Base-by-base conservation (phyloP, 148 eudicot genomes). In the Polygonum maritimum region DNA sequence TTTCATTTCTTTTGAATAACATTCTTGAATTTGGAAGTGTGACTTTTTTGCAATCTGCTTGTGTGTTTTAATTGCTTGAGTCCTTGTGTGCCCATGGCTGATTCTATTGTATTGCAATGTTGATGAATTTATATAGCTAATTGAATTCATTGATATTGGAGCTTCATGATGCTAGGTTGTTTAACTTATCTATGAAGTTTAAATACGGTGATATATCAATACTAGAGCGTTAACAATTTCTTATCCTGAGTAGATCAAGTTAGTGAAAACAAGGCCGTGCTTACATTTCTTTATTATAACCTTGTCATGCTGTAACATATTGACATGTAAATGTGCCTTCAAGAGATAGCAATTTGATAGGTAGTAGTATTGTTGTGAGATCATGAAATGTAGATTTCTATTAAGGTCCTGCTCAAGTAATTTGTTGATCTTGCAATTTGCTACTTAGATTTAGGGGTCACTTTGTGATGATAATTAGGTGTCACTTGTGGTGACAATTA, bases 91-190 rank as follows among this genome's bases (percentile, higher is more conserved):
- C 58, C 7, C 5, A 54, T 7, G 58, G 22, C 22, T 54, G 45
- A n/a, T n/a, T n/a, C n/a, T 12, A 9, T 58, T 60, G 41, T 65
- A n/a, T 65, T 65, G 41, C 35, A 40, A 65, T 65, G 70, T 1
- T 60, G 69, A 60, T 60, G 69, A 26, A 9, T 11, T 10, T 60
- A 26, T 31, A 57, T 57, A 47, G 45, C 45, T 19, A 19, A 55
- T 0, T 18, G 62, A 55, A 55, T 7, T 55, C 62, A 55, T 31
- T 55, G 62, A 55, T 51, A 51, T 19, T 6, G n/a, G 62, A 55
- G 62, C 62, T 55, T 55, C 62, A 55, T 19, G 26, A 55, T 55
- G 62, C 62, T 55, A 55, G 62, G n/a, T n/a, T n/a, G n/a, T n/a
- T n/a, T n/a, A n/a, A n/a, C n/a, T 55, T 55, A 19, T 55, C 19